Evolutionary conservation across 2,329 filamentous ascomycete species (phyloP), one percentile per base, ranked within the genome.

Genomic region (Trichoderma brevicompactum): DNA sequence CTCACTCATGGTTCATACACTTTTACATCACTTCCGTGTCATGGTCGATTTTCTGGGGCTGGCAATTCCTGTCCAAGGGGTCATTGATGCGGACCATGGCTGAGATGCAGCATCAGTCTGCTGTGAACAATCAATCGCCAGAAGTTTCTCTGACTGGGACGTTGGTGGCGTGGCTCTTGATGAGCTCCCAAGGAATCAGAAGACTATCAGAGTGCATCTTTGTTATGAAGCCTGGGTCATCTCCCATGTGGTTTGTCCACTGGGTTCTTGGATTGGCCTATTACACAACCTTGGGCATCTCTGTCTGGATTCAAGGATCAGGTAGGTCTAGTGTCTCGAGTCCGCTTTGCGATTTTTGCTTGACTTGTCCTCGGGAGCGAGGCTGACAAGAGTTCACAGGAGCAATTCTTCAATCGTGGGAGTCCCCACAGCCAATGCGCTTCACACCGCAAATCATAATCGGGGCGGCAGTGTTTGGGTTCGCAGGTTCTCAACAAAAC

Each of bases 1-100:
- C 94, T 23, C 95, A 98, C 78, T 85, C 85, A 68, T 98, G 92
- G 88, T 98, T 98, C 77, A 85, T 83, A 49, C 91, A 95, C 71
- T 98, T 97, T 79, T 98, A 99, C 76, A 74, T 91, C 61, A 75
- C 88, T 41, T 94, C 92, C 3, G 79, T 93, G 5, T 74, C 80
- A 2, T 88, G 86, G 66, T 94, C 92, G 0, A 72, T 87, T 5
- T 90, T 94, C 75, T 97, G 94, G 92, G 85, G 83, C 0, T 76
- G 78, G 69, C 89, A 94, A 75, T 84, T 90, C 62, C 69, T 85
- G 28, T 78, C 72, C 32, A 76, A 80, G 66, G 90, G 91, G 1
- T 67, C 73, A 0, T 70, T 85, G 17, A 83, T 92, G 74, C 75
- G 76, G 34, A 72, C 75, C 15, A 73, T 87, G 77, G 75, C 77